Conservation (phyloP, 2,329 filamentous ascomycete genomes). For the Thielaviopsis populi region DNA sequence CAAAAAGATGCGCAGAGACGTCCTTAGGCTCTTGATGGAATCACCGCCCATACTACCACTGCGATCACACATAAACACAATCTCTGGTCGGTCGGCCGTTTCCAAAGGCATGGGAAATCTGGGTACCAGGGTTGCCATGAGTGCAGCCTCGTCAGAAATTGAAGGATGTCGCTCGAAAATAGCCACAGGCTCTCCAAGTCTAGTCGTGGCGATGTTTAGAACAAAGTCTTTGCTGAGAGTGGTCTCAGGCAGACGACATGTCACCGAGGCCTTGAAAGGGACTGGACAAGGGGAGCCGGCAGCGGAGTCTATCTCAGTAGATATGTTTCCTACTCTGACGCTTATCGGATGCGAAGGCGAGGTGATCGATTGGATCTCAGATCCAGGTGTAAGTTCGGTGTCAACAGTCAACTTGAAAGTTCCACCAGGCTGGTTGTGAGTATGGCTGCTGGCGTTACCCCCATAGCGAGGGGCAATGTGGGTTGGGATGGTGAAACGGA, state of each 20-base stretch:
- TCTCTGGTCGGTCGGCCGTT: constrained; percentile 33
- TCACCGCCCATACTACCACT: constrained; percentile 46
- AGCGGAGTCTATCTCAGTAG: constrained; percentile 18
- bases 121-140: constrained; percentile 58
- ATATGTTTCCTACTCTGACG: constrained; percentile 46
- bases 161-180: constrained; percentile 51
- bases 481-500: constrained; percentile 55
- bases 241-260: constrained; percentile 42
- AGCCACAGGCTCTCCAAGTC: constrained; percentile 45
- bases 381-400: constrained; percentile 34
- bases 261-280: constrained; percentile 25
- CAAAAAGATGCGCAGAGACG: constrained; percentile 47
- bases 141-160: constrained; percentile 44
- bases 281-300: not conserved
- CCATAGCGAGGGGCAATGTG: constrained; percentile 54
- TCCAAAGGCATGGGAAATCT: constrained; percentile 43
- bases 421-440: constrained; percentile 8
- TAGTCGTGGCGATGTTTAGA: constrained; percentile 46
- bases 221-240: constrained; percentile 54
- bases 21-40: constrained; percentile 38
- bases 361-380: constrained; percentile 44
- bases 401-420: constrained; percentile 24
- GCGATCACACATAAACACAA: constrained; percentile 59
- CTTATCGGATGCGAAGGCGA: constrained; percentile 55
- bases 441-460: not conserved